Percentiles rank a stretch among this genome's conserved stretches.
Conservation (phyloP, 2,329 filamentous ascomycete genomes). For the Alternaria angustiovoidea region DNA sequence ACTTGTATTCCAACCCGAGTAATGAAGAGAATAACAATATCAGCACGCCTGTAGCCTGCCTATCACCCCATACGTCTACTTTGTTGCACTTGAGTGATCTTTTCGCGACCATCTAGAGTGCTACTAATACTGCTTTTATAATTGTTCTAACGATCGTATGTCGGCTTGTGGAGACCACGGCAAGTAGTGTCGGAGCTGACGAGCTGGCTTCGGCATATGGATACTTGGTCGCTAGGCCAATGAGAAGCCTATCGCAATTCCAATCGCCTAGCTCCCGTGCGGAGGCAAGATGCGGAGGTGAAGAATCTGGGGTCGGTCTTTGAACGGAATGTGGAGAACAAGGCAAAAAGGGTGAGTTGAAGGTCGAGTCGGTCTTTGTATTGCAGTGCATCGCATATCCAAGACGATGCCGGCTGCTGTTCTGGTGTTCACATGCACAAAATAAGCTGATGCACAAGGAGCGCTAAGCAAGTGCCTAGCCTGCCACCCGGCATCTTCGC, state of each 20-base stretch:
- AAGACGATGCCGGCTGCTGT: background rate
- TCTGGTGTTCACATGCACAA: constrained; percentile 7
- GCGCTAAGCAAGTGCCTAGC: constrained; percentile 5
- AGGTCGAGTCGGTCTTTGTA: constrained; percentile 17
- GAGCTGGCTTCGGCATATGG: constrained; percentile 6
- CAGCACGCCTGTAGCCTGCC: background rate
- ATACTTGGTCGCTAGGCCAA: background rate
- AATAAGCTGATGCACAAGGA: background rate
- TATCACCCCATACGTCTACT: background rate
- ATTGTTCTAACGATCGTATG: background rate
- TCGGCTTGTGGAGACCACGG: background rate
- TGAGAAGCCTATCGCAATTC: constrained; percentile 1
- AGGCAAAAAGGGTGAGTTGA: background rate
- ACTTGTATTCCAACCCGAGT: background rate
- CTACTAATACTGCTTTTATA: background rate
- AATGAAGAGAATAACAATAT: background rate
- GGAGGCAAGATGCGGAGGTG: constrained; percentile 10
- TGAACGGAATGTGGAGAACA: constrained; percentile 17
- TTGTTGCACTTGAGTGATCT: background rate
- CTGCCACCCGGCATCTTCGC: background rate
- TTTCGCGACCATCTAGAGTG: background rate
- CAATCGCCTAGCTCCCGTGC: constrained; percentile 4
- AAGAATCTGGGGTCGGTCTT: constrained; percentile 32
- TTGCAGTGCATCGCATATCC: background rate
- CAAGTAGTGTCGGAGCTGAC: background rate